Percentiles rank a stretch among this genome's conserved stretches.
Conservation (phyloP, 1,284 basidiomycete genomes). For the Caloboletus firmus region DNA sequence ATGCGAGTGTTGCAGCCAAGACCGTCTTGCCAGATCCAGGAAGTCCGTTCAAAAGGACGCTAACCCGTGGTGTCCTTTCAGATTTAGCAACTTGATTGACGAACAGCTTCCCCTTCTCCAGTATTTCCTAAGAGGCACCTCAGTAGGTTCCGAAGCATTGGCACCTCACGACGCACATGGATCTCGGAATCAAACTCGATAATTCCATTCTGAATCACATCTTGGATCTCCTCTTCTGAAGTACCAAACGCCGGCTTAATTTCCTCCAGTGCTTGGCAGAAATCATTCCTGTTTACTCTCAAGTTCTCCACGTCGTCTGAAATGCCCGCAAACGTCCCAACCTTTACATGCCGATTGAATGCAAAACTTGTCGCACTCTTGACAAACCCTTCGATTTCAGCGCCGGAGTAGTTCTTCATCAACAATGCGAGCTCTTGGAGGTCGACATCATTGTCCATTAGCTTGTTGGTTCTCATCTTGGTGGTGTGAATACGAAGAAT, state of each 20-base stretch:
- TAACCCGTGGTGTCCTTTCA: slow-evolving; percentile 90
- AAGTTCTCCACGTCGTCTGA: slow-evolving; percentile 94
- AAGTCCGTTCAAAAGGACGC: slow-evolving; percentile 86
- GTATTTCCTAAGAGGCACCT: slow-evolving; percentile 62
- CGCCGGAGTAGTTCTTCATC: slow-evolving; percentile 98
- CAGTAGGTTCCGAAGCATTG: slow-evolving; percentile 4
- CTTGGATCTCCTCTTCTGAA: slow-evolving; percentile 92
- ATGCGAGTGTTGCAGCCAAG: slow-evolving; percentile 92
- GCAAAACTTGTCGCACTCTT: slow-evolving; percentile 99
- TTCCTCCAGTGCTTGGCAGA: slow-evolving; percentile 90
- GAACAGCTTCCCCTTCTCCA: slow-evolving; percentile 89
- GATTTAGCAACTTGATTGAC: slow-evolving; percentile 95
- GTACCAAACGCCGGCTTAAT: slow-evolving; percentile 98
- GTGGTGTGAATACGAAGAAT: slow-evolving; percentile 95
- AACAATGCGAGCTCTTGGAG: slow-evolving; percentile 77
- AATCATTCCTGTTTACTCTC: slow-evolving; percentile 86
- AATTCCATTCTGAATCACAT: slow-evolving; percentile 96
- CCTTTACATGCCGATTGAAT: slow-evolving; percentile 96
- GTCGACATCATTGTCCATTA: slow-evolving; percentile 90
- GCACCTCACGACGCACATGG: slow-evolving; percentile 55
- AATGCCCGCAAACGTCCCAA: slow-evolving; percentile 96
- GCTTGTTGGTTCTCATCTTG: slow-evolving; percentile 90
- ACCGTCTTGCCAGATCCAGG: slow-evolving; percentile 95
- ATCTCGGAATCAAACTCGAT: slow-evolving; percentile 82
- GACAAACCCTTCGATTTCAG: slow-evolving; percentile 94